These are phyloP conservation scores for Exophiala mesophila DNA, from an alignment of 2,329 filamentous ascomycete genomes.

Conservation along the genomic window DNA sequence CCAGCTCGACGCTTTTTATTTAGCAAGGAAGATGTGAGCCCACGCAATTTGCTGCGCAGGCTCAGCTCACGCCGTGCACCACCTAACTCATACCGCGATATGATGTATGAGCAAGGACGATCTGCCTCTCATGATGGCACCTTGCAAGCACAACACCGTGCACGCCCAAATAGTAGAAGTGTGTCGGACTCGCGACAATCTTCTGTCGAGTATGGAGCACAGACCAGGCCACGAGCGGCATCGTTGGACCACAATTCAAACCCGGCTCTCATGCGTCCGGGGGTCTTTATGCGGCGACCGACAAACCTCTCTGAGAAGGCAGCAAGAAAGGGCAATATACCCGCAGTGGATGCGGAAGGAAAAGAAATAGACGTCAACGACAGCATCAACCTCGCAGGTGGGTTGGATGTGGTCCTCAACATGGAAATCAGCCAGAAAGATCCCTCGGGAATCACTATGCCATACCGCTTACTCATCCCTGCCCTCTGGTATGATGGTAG, in stretches of 20 bases:
- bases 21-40: constrained; percentile 50
- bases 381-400: constrained; percentile 70
- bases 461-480: constrained; percentile 83
- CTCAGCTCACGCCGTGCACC: constrained; percentile 41
- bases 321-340: constrained; percentile 47
- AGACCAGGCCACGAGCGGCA: constrained; percentile 11
- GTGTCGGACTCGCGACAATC: constrained; percentile 14
- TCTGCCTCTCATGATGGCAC: constrained; percentile 23
- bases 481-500: constrained; percentile 55
- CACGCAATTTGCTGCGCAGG: constrained; percentile 41
- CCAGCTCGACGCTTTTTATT: constrained; percentile 56
- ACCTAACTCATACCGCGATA: constrained; percentile 35
- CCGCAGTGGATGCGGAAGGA: constrained; percentile 41
- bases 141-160: constrained; percentile 1
- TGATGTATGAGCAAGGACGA: constrained; percentile 27
- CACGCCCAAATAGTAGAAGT: constrained; percentile 6
- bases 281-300: constrained; percentile 61
- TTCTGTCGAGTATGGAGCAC: constrained; percentile 14
- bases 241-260: constrained; percentile 24
- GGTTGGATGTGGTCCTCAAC: constrained; percentile 81
- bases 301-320: constrained; percentile 64
- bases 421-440: constrained; percentile 83
- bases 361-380: constrained; percentile 45
- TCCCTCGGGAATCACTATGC: constrained; percentile 78
- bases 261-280: constrained; percentile 31